Conservation (phyloP, 148 eudicot species). For the Silene latifolia region DNA sequence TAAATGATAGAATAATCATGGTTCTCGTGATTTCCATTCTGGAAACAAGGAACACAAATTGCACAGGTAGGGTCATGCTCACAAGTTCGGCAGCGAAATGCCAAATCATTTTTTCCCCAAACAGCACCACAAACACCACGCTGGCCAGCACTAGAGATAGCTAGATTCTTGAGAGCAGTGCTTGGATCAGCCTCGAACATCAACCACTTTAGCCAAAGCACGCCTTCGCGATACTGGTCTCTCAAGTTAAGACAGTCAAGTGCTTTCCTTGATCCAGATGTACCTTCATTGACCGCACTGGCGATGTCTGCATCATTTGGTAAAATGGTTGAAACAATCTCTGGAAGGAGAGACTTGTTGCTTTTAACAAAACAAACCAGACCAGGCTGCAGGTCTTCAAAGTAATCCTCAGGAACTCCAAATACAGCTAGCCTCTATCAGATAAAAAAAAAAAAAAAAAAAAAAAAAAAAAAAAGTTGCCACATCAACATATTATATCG, state of each 20-base stretch:
- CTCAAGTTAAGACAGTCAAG: conserved; percentile 27
- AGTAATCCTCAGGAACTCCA: conserved; percentile 60
- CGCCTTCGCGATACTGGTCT: conserved; percentile 56
- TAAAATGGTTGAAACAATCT: conserved; percentile 56
- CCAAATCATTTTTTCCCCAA: conserved; percentile 93
- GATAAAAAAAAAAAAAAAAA: conserved; percentile 1
- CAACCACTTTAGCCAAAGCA: conserved; percentile 90
- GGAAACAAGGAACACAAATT: conserved; percentile 96
- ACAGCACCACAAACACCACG: conserved; percentile 96
- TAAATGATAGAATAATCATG: conserved; percentile 93
- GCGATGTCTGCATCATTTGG: conserved; percentile 58
- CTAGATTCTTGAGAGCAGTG: conserved; percentile 45
- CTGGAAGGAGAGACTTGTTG: conserved; percentile 35
- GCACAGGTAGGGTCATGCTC: conserved; percentile 99
- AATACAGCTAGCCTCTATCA: conserved; percentile 58
- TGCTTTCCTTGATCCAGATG: conserved; percentile 25
- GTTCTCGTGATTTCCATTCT: conserved; percentile 83
- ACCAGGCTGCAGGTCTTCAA: conserved; percentile 56
- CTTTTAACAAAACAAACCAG: conserved; percentile 53
- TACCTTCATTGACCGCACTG: conserved; percentile 29
- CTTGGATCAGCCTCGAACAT: conserved; percentile 86
- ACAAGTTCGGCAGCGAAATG: conserved; percentile 91
- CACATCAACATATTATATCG: not conserved
- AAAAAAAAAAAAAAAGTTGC: not conserved
- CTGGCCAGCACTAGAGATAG: conserved; percentile 50